Evolutionary conservation across 2,329 filamentous ascomycete species (phyloP).

Genomic region (Trichoderma atroviride): DNA sequence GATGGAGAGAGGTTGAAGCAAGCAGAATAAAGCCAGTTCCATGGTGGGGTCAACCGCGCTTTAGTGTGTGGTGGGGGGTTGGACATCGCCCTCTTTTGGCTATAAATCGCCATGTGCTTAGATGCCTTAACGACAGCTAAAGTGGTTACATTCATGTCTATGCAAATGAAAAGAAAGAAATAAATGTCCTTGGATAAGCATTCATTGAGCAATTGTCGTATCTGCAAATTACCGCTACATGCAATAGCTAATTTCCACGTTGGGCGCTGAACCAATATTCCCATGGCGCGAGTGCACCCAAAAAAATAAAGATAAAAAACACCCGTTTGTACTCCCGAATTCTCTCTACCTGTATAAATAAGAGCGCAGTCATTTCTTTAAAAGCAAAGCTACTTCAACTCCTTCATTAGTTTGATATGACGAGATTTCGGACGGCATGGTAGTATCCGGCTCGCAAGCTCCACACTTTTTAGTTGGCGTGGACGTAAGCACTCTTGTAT

Average conservation of each 20-base stretch:
- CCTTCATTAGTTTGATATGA: not conserved
- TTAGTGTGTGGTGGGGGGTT: not conserved
- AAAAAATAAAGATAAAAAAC: no score
- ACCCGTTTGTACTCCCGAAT: not conserved
- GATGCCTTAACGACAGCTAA: not conserved
- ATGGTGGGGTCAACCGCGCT: constrained; percentile 12
- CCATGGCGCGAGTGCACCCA: not conserved
- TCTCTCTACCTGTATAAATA: not conserved
- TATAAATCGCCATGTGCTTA: not conserved
- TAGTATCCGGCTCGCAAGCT: not conserved
- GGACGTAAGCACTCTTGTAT: constrained; percentile 45
- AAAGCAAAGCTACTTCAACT: not conserved
- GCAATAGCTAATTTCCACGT: not conserved
- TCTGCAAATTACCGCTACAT: not conserved
- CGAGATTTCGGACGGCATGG: not conserved
- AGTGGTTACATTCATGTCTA: not conserved
- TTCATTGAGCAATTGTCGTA: not conserved
- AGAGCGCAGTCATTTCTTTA: not conserved
- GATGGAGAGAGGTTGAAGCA: constrained; percentile 1
- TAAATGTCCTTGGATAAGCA: not conserved
- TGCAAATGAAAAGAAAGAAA: not conserved
- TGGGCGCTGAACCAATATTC: not conserved
- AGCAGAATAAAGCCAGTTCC: constrained; percentile 9
- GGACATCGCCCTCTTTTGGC: no score
- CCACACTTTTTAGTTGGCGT: constrained; percentile 36